phyloP scores from a whole-genome alignment of 306 rosid genomes.

The Prunus campanulata region DNA sequence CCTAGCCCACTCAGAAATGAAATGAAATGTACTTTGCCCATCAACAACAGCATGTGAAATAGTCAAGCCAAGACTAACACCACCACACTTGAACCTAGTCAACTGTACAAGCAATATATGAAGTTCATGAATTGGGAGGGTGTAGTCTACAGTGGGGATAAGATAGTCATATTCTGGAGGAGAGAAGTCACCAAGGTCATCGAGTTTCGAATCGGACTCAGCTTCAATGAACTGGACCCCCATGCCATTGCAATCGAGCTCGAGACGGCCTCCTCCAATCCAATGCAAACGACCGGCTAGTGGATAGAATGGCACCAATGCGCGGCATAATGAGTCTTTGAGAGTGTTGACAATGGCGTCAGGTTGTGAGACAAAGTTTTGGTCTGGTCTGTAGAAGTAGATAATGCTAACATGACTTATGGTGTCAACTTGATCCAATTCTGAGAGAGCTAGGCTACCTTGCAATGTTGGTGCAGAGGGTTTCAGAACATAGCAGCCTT shows the following conservation, averaged over 20 bases:
- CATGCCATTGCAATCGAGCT: slow-evolving; percentile 48
- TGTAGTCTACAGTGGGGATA: slow-evolving; percentile 40
- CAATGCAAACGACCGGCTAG: slow-evolving; percentile 53
- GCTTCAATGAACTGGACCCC: slow-evolving; percentile 56
- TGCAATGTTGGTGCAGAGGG: slow-evolving; percentile 41
- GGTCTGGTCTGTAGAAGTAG: slow-evolving; percentile 39
- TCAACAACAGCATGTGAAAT: slow-evolving; percentile 49
- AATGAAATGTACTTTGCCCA: slow-evolving; percentile 45
- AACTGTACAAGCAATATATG: slow-evolving; percentile 45
- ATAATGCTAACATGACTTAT: slow-evolving; percentile 47
- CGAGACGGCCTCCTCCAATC: slow-evolving; percentile 41
- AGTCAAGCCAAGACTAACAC: slow-evolving; percentile 28
- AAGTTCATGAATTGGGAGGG: slow-evolving; percentile 41
- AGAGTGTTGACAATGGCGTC: slow-evolving; percentile 29
- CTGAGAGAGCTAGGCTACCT: slow-evolving; percentile 39
- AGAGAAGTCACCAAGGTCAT: slow-evolving; percentile 37
- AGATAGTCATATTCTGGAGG: slow-evolving; percentile 21
- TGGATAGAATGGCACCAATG: slow-evolving; percentile 59
- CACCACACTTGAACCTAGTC: slow-evolving; percentile 56
- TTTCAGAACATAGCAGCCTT: slow-evolving; percentile 26
- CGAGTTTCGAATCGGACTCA: slow-evolving; percentile 24
- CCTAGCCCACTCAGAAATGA: slow-evolving; percentile 50
- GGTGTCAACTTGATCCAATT: slow-evolving; percentile 51
- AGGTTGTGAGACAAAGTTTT: not conserved
- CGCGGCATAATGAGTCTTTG: slow-evolving; percentile 40